These are phyloP conservation scores for Cordia subcordata DNA, from an alignment of 257 asterid genomes.

Conservation along the genomic window DNA sequence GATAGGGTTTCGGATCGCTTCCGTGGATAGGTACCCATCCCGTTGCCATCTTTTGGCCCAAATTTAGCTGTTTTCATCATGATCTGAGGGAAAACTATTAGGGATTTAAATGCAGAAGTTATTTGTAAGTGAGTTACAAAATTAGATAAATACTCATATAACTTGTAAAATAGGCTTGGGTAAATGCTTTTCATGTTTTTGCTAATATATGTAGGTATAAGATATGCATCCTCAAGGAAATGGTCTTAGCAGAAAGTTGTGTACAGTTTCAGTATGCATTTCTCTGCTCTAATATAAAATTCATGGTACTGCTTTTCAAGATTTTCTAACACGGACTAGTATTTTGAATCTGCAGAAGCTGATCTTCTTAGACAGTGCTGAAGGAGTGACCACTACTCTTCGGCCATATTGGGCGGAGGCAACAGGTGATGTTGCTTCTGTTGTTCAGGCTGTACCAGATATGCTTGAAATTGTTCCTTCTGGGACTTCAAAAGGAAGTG, in stretches of 20 bases:
- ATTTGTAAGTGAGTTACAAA: too few species aligned
- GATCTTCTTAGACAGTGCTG: slow-evolving; percentile 76
- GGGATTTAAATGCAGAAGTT: too few species aligned
- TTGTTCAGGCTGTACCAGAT: slow-evolving; percentile 91
- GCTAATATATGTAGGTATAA: too few species aligned
- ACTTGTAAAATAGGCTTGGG: too few species aligned
- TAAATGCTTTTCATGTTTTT: too few species aligned
- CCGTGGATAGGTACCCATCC: too few species aligned
- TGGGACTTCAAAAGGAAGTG: slow-evolving; percentile 86
- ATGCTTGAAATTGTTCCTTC: slow-evolving; percentile 94
- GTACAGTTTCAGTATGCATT: background rate
- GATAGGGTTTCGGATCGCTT: too few species aligned
- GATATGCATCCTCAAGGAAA: background rate
- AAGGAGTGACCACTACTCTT: slow-evolving; percentile 64
- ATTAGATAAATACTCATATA: too few species aligned
- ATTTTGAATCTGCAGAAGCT: slow-evolving; percentile 54
- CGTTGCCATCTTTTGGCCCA: too few species aligned
- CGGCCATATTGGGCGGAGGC: slow-evolving; percentile 96
- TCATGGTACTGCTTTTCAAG: background rate
- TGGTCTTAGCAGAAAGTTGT: background rate
- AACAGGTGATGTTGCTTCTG: slow-evolving; percentile 64
- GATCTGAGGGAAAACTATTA: too few species aligned
- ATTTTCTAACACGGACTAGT: slow-evolving; percentile 6
- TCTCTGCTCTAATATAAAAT: background rate
- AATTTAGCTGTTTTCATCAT: too few species aligned